Conservation (phyloP, 2,329 filamentous ascomycete species). For the Dactylella cylindrospora region DNA sequence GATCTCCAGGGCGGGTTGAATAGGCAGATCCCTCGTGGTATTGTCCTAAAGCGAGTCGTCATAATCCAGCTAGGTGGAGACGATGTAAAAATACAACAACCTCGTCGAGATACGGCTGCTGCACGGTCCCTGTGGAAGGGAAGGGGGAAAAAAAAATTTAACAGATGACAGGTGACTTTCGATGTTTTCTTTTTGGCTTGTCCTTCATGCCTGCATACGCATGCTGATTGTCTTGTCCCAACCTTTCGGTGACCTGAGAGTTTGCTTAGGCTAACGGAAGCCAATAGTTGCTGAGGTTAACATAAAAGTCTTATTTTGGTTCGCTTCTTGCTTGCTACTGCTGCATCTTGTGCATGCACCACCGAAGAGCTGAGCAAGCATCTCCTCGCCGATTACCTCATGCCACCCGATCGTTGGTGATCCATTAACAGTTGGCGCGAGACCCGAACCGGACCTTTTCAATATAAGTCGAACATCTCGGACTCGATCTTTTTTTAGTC, state of each 20-base stretch:
- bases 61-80: slow-evolving; percentile 36
- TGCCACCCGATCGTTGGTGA: slow-evolving; percentile 26
- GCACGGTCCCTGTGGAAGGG: too few relatives aligned
- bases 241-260: slow-evolving; percentile 19
- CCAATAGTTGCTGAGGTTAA: slow-evolving; percentile 22
- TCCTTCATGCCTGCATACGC: slow-evolving; percentile 36
- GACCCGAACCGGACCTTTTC: slow-evolving; percentile 11
- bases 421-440: slow-evolving; percentile 17
- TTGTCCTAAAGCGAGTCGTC: slow-evolving; percentile 38
- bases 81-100: slow-evolving; percentile 36
- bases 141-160: background rate
- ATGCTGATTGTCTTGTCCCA: slow-evolving; percentile 33
- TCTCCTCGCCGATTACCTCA: slow-evolving; percentile 42
- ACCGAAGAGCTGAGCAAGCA: slow-evolving; percentile 31
- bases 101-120: too few relatives aligned
- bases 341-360: slow-evolving; percentile 18
- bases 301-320: slow-evolving; percentile 28
- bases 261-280: slow-evolving; percentile 27
- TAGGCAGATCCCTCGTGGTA: slow-evolving; percentile 37
- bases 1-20: slow-evolving; percentile 19
- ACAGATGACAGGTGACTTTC: slow-evolving; percentile 33
- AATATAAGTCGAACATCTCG: slow-evolving; percentile 33
- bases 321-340: too few relatives aligned
- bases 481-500: slow-evolving; percentile 19
- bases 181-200: slow-evolving; percentile 19